Evolutionary conservation across 164 flowering plant genomes (phyloP).

Genomic region (Amborella trichopoda): DNA sequence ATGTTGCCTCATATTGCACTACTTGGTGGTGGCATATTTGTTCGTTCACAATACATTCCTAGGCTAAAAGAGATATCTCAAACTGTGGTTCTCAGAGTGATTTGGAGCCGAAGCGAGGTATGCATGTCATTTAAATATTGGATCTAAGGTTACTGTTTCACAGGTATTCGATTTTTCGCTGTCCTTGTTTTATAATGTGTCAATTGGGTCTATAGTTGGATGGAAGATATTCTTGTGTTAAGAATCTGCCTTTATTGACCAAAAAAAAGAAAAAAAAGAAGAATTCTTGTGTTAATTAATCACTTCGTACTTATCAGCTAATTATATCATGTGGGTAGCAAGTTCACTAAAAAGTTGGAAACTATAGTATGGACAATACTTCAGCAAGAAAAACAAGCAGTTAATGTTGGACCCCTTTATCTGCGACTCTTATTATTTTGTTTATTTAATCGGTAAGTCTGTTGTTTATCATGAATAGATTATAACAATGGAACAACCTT

Average conservation of each 20-base stretch:
- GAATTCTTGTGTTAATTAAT: background rate
- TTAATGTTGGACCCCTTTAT: no score
- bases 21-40: conserved; percentile 83
- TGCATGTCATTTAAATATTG: background rate
- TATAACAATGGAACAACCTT: no score
- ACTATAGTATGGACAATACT: no score
- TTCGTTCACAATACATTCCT: conserved; percentile 68
- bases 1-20: conserved; percentile 57
- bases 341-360: no score
- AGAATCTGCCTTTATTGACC: no score
- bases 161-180: no score
- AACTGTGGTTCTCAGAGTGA: conserved; percentile 36
- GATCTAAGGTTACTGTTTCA: background rate
- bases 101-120: conserved; percentile 91
- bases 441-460: no score
- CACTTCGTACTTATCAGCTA: background rate
- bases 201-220: background rate
- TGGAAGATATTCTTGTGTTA: no score
- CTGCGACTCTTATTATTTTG: no score
- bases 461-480: no score
- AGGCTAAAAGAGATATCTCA: conserved; percentile 70
- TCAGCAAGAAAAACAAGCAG: no score
- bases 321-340: no score
- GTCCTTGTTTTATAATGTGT: background rate
- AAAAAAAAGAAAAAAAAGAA: background rate